Percentiles rank a stretch among this genome's conserved stretches.
Conservation (phyloP, 2,329 filamentous ascomycete species). For the Grosmannia serpens region DNA sequence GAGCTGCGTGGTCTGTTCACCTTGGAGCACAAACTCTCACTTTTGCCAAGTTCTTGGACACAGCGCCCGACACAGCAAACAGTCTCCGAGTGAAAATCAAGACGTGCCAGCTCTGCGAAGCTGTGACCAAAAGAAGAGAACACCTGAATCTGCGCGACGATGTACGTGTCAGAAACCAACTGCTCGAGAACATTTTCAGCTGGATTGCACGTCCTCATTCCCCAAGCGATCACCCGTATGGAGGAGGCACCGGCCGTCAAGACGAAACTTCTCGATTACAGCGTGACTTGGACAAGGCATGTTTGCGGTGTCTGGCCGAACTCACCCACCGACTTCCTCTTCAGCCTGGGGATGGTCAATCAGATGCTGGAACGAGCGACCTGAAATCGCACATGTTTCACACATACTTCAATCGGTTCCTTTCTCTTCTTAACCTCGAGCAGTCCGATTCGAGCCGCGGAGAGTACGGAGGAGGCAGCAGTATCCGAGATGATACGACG, state of each 20-base stretch:
- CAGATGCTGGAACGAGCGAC: slow-evolving; percentile 55
- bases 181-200: slow-evolving; percentile 55
- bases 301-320: slow-evolving; percentile 52
- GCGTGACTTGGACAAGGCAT: slow-evolving; percentile 54
- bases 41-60: slow-evolving; percentile 56
- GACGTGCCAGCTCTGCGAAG: slow-evolving; percentile 55
- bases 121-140: slow-evolving; percentile 54
- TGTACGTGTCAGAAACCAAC: slow-evolving; percentile 55
- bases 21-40: slow-evolving; percentile 52
- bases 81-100: slow-evolving; percentile 56
- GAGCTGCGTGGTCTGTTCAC: slow-evolving; percentile 50
- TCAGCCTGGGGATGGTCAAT: slow-evolving; percentile 53
- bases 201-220: slow-evolving; percentile 55
- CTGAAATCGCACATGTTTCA: slow-evolving; percentile 62
- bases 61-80: slow-evolving; percentile 41
- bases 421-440: slow-evolving; percentile 53
- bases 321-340: slow-evolving; percentile 55
- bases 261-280: slow-evolving; percentile 50
- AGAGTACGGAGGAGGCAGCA: slow-evolving; percentile 26
- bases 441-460: slow-evolving; percentile 29
- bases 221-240: slow-evolving; percentile 31
- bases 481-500: slow-evolving; percentile 39
- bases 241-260: slow-evolving; percentile 26
- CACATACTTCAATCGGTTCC: slow-evolving; percentile 58
- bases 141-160: slow-evolving; percentile 58